Conservation (phyloP, 495 filamentous ascomycete species). For the Penicillium pulvis region DNA sequence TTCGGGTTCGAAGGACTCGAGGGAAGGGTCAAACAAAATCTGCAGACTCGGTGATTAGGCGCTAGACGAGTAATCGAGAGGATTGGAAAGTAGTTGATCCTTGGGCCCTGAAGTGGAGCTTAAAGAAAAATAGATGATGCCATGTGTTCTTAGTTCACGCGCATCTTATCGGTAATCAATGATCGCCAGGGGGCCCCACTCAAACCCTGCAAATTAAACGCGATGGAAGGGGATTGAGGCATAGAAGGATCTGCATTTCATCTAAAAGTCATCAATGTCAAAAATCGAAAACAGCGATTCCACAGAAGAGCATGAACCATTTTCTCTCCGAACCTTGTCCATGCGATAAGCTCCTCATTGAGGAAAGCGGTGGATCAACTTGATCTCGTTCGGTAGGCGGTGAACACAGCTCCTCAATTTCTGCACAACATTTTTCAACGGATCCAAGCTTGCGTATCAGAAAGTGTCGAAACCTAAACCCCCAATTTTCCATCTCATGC, state of each 20-base stretch:
- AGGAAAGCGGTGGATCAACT: slow-evolving; percentile 19
- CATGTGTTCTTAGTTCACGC: slow-evolving; percentile 43
- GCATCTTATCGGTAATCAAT: slow-evolving; percentile 23
- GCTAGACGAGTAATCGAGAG: neutral
- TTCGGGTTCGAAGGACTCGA: neutral
- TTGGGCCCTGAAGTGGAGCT: slow-evolving; percentile 7
- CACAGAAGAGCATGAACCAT: neutral
- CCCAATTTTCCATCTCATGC: neutral
- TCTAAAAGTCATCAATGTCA: neutral
- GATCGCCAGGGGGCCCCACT: slow-evolving; percentile 26
- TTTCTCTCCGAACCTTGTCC: neutral
- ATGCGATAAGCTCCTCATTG: neutral
- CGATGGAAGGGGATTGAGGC: slow-evolving; percentile 6
- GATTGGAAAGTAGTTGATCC: neutral
- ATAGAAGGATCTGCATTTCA: neutral
- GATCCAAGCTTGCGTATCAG: slow-evolving; percentile 1
- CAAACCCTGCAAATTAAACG: slow-evolving; percentile 13
- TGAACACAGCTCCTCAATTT: slow-evolving; percentile 15
- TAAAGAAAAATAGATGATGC: slow-evolving; percentile 34
- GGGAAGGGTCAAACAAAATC: slow-evolving; percentile 5
- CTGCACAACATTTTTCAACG: slow-evolving; percentile 1
- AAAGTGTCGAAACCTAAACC: slow-evolving; percentile 2
- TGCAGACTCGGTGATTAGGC: neutral
- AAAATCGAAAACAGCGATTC: neutral
- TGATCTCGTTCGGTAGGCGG: slow-evolving; percentile 14